These are phyloP conservation scores for Pilatotrama ljubarskyi DNA, from an alignment of 768 basidiomycete genomes.

Conservation along the genomic window DNA sequence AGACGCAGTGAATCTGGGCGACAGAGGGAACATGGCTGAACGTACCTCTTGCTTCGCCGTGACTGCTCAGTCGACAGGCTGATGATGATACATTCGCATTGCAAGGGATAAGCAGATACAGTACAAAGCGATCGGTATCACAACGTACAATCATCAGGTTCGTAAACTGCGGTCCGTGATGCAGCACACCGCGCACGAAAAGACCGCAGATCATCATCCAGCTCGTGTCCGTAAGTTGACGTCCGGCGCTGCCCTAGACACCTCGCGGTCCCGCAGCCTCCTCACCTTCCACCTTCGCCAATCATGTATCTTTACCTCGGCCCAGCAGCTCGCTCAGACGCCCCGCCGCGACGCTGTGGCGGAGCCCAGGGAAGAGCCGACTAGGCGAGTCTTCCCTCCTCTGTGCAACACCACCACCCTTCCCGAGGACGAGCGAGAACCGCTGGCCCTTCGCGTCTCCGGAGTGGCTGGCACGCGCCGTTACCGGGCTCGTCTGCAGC, in stretches of 20 bases:
- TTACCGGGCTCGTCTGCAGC: conserved; percentile 70
- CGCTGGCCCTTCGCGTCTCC: conserved; percentile 45
- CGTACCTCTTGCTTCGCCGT: too few species aligned
- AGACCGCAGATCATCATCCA: not conserved
- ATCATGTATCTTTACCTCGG: conserved; percentile 14
- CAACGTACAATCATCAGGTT: not conserved
- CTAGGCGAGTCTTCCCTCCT: conserved; percentile 25
- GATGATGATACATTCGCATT: not conserved
- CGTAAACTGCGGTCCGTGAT: not conserved
- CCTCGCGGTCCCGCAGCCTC: not conserved
- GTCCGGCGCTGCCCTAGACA: not conserved
- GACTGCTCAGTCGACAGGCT: not conserved
- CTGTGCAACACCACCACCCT: conserved; percentile 14
- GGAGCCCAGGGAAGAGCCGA: conserved; percentile 19
- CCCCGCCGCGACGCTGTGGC: conserved; percentile 50
- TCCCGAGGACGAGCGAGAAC: conserved; percentile 61
- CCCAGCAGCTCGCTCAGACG: conserved; percentile 57
- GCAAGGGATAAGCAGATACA: not conserved
- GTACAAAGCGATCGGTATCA: not conserved
- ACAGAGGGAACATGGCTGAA: too few species aligned
- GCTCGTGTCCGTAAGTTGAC: not conserved
- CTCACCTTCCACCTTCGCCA: not conserved
- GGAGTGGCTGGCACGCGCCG: conserved; percentile 47
- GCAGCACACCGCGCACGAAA: not conserved
- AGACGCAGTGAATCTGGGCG: too few species aligned